Base-by-base conservation (phyloP, 2,329 filamentous ascomycete species). In the Botrytis medusae region DNA sequence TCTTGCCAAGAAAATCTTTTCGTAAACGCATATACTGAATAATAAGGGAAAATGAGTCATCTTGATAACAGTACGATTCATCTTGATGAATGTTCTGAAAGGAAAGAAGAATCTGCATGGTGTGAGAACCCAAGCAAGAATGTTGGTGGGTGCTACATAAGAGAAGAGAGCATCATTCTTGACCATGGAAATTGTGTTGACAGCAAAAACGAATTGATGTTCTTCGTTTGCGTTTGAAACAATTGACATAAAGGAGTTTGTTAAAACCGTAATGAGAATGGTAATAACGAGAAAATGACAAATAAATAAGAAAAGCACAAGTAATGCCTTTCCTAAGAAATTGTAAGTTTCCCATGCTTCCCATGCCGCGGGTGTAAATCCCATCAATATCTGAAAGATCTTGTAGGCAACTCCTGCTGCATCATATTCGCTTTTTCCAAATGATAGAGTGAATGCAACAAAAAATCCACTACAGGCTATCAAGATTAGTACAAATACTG, bases 121-220 rank as follows among this genome's bases (percentile, higher is more conserved):
- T 79, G 94, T 94, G 42, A 97, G 85, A 0, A 95, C 81, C 95
- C 95, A 98, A 1, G 93, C 95, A 75, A 98, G 88, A 44, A 98
- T 92, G 80, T 98, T 98, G 22, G 93, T 92, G 0, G 95, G 95
- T 1, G 95, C 93, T 74, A 98, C 89, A 81, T 98, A 98, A 5
- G 94, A 97, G 84, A 98, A 98, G 0, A 98, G 85, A 0, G 94
- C 93, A 81, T 98, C 95, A n/a, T 96, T 97, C 82, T 98, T 98
- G 77, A 98, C 95, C 93, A 97, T 97, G 7, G 94, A 97, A 68
- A 98, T 97, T 7, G 95, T 97, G 80, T 98, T 98, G 81, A 98
- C 94, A 0, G 95, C 95, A 80, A 98, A 98, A 3, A 98, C 84
- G 80, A 97, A 98, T 85, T 91, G 89, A 75, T 98, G 95, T 82